phyloP scores from a whole-genome alignment of 345 rosid genomes.

The Tarenaya hassleriana region DNA sequence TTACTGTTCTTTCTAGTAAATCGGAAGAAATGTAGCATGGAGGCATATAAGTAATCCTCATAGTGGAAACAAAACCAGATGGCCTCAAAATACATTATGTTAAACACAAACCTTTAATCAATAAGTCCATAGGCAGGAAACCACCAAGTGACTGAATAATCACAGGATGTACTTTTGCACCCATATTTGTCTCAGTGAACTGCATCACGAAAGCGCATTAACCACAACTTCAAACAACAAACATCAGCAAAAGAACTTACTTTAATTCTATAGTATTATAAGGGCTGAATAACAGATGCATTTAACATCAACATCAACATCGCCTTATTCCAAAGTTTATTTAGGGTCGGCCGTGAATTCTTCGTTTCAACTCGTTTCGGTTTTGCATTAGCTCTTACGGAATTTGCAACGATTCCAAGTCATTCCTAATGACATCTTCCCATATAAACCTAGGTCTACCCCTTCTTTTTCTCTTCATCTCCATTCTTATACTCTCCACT shows the following conservation, averaged over 20 bases:
- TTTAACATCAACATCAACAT: no score
- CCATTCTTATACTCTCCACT: no score
- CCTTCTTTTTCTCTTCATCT: no score
- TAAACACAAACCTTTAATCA: conserved; percentile 56
- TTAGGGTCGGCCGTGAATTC: no score
- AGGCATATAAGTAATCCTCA: neutral
- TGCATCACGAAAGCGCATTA: conserved; percentile 33
- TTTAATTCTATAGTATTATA: no score
- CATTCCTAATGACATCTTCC: no score
- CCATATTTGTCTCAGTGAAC: conserved; percentile 78
- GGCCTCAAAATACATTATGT: conserved; percentile 1
- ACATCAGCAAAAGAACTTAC: neutral
- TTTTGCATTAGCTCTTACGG: no score
- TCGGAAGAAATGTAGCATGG: neutral
- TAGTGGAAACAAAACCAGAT: neutral
- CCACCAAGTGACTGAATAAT: conserved; percentile 53
- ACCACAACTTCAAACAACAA: conserved; percentile 5
- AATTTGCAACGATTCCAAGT: no score
- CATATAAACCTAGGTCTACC: no score
- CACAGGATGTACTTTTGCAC: conserved; percentile 16
- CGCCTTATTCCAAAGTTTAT: no score
- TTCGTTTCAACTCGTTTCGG: no score
- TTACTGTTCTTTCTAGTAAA: conserved; percentile 3
- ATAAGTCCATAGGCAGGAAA: conserved; percentile 65
- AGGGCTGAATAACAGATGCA: conserved; percentile 4